Evolutionary conservation across 2,329 filamentous ascomycete species (phyloP).

Genomic region (Sarocladium brachiariae): DNA sequence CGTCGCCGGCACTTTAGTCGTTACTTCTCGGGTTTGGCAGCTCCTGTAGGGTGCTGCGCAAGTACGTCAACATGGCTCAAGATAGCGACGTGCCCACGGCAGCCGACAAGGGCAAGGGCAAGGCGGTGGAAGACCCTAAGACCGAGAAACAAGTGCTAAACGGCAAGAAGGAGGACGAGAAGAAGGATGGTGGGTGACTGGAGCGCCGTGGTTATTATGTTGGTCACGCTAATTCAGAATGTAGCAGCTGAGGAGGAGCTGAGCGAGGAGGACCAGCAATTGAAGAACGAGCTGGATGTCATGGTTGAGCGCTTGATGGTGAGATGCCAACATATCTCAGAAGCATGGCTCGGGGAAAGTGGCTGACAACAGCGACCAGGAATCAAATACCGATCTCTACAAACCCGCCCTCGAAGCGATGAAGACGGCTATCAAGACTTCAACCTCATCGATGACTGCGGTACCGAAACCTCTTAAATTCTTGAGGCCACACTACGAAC

Average conservation of each 20-base stretch:
- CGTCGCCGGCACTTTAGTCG: not conserved
- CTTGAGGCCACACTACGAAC: conserved; percentile 90
- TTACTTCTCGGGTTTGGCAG: not conserved
- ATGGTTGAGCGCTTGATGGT: conserved; percentile 91
- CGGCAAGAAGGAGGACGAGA: conserved; percentile 66
- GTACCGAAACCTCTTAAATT: conserved; percentile 98
- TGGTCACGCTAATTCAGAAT: conserved; percentile 7
- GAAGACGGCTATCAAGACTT: conserved; percentile 98
- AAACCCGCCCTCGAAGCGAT: conserved; percentile 90
- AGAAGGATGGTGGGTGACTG: conserved; percentile 37
- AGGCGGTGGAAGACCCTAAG: conserved; percentile 66
- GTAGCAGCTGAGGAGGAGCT: conserved; percentile 67
- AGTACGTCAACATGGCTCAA: conserved; percentile 70
- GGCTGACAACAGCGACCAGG: conserved; percentile 43
- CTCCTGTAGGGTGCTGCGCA: conserved; percentile 9
- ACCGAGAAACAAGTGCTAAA: conserved; percentile 64
- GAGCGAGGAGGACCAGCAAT: conserved; percentile 94
- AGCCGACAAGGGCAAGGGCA: conserved; percentile 94
- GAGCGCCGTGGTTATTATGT: not conserved
- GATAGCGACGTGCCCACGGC: conserved; percentile 72
- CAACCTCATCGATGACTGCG: conserved; percentile 98
- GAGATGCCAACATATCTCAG: conserved; percentile 15
- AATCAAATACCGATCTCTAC: conserved; percentile 81
- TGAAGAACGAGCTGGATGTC: conserved; percentile 98
- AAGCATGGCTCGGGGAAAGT: not conserved